phyloP scores from a whole-genome alignment of 306 rosid genomes.

The Fragaria nilgerrensis region DNA sequence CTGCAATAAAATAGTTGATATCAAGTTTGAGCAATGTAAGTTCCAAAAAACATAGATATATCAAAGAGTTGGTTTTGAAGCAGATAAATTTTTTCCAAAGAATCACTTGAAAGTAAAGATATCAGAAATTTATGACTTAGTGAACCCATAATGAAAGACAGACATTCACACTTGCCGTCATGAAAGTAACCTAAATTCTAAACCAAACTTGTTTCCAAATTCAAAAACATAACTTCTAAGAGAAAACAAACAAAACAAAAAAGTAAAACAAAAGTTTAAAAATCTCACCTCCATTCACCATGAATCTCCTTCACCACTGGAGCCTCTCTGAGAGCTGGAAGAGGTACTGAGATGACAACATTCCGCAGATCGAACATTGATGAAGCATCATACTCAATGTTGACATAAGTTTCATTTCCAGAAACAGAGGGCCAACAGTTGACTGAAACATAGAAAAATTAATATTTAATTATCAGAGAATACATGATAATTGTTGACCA shows the following conservation, averaged over 20 bases:
- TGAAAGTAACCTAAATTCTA: not conserved
- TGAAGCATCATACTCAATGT: constrained; percentile 93
- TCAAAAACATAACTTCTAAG: not conserved
- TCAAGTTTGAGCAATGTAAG: not conserved
- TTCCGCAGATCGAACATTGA: constrained; percentile 75
- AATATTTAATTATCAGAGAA: constrained; percentile 20
- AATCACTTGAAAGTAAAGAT: not conserved
- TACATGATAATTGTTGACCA: constrained; percentile 6
- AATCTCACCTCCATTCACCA: constrained; percentile 83
- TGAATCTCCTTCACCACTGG: constrained; percentile 81
- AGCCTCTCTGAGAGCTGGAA: constrained; percentile 92
- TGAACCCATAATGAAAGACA: not conserved
- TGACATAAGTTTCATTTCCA: constrained; percentile 94
- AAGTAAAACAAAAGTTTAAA: not conserved
- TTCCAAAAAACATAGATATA: not conserved
- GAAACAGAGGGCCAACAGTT: constrained; percentile 99
- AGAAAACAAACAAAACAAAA: too few species aligned
- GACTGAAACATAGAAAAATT: constrained; percentile 53
- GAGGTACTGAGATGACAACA: constrained; percentile 83
- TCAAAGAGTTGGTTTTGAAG: not conserved
- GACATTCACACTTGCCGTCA: not conserved
- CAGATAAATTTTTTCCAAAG: not conserved
- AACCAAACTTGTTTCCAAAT: not conserved
- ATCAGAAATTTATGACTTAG: not conserved
- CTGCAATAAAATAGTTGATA: constrained; percentile 36